Evolutionary conservation across 176 grass and related monocot species (phyloP).

Genomic region (Oryza meyeriana): DNA sequence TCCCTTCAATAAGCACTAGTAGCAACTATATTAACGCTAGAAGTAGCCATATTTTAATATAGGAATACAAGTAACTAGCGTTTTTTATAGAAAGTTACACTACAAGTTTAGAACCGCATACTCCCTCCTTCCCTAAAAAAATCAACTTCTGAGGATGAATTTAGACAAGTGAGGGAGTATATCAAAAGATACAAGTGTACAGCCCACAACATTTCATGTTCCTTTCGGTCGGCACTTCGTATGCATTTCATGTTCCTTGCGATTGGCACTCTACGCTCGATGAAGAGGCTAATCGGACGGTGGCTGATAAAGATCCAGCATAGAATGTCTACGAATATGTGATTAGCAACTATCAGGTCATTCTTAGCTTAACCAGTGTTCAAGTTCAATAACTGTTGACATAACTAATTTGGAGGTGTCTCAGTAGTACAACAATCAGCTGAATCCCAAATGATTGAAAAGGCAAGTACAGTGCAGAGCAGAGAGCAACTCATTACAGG

Average conservation of each 20-base stretch:
- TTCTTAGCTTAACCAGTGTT: neutral
- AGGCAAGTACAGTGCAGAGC: neutral
- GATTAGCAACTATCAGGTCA: neutral
- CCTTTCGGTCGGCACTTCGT: too few species aligned
- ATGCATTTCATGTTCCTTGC: neutral
- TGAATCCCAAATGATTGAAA: neutral
- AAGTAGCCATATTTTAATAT: too few species aligned
- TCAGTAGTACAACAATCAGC: conserved; percentile 9
- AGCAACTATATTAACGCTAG: too few species aligned
- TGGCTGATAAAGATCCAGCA: neutral
- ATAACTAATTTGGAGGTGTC: neutral
- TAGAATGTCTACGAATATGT: neutral
- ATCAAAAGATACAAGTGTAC: too few species aligned
- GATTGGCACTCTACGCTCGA: neutral
- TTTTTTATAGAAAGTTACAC: too few species aligned
- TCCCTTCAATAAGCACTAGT: too few species aligned
- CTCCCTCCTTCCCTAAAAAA: too few species aligned
- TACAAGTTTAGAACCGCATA: too few species aligned
- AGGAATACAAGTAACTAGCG: too few species aligned
- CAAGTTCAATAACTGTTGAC: neutral
- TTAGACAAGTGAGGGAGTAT: too few species aligned
- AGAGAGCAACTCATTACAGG: neutral
- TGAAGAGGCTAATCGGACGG: neutral
- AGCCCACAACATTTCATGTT: too few species aligned
- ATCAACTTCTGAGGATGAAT: too few species aligned